Base-by-base conservation (phyloP, 2,329 filamentous ascomycete species). In the Paecilomyces formosus region DNA sequence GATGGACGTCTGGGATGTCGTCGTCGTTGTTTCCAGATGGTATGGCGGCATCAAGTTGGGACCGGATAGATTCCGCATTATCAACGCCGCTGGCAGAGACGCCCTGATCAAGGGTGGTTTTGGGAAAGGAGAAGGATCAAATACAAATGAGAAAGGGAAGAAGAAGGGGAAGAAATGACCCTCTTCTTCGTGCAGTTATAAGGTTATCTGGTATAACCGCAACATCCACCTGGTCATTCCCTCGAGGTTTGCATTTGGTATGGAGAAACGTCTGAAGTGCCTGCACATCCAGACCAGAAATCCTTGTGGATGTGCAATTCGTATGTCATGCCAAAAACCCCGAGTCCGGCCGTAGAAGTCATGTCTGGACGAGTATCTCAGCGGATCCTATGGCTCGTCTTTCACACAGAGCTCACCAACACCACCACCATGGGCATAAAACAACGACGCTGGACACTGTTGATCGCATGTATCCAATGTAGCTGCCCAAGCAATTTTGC, bases 11-110 rank as follows among this genome's bases (percentile, higher is more conserved):
- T 97, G 92, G 92, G 85, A 95, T 73, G 88, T 88, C 15, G 88
- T 97, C 78, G 91, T 99, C 0, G 88, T 99, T 3, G 93, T 99
- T 28, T 92, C 90, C 45, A 79, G 94, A 62, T 99, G 94, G 94
- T 99, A 96, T 74, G 94, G 94, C 3, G 94, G 94, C 1, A 84
- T 96, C 59, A 88, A 92, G 66, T 76, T 99, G 53, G 94, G 94
- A 0, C 92, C 93, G 55, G 88, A 92, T 72, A 81, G 94, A 63
- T 99, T 99, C 71, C 85, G 91, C 12, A 79, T 96, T 57, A 97
- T 99, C 70, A 97, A 97, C 71, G 82, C 84, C 57, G 89, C 87
- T 8, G 92, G 92, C 7, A 84, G 92, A 68, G 92, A 97, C 75
- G 89, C 88, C 0, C 81, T 97, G 63, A 83, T 97, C 9, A 85